Conservation (phyloP, 2,329 filamentous ascomycete genomes). For the Annulohypoxylon truncatum region DNA sequence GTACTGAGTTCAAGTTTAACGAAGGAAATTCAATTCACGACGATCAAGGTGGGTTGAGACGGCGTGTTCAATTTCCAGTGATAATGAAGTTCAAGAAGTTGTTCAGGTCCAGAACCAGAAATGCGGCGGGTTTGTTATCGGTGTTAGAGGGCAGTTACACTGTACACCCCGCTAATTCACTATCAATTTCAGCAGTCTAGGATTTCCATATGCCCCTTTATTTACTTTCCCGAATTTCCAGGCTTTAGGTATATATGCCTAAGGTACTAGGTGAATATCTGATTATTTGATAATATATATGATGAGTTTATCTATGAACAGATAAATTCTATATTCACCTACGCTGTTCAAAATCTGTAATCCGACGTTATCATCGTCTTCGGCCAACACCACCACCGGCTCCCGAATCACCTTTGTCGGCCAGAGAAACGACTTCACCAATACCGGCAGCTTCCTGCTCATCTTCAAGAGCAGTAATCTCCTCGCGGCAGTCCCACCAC, state of each 20-base stretch:
- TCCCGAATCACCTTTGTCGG: conserved; percentile 73
- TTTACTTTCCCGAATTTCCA: background rate
- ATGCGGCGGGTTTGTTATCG: background rate
- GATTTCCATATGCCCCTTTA: background rate
- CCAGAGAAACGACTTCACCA: conserved; percentile 90
- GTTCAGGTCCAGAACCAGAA: background rate
- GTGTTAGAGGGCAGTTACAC: conserved; percentile 8
- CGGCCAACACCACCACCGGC: conserved; percentile 61
- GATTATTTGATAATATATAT: background rate
- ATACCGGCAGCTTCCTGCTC: conserved; percentile 97
- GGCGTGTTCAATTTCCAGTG: background rate
- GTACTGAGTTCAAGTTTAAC: background rate
- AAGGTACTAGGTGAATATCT: background rate
- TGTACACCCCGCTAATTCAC: conserved; percentile 15
- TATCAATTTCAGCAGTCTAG: background rate
- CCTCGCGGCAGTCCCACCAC: conserved; percentile 98
- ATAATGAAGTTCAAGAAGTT: background rate
- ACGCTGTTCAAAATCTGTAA: background rate
- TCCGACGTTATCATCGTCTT: conserved; percentile 42
- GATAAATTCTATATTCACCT: background rate
- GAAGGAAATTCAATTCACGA: background rate
- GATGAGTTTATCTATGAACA: background rate
- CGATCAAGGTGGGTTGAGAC: background rate
- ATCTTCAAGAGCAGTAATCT: conserved; percentile 90
- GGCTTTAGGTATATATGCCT: background rate